These are phyloP conservation scores for Fonsecaea monophora DNA, from an alignment of 2,329 filamentous ascomycete genomes.

Conservation along the genomic window DNA sequence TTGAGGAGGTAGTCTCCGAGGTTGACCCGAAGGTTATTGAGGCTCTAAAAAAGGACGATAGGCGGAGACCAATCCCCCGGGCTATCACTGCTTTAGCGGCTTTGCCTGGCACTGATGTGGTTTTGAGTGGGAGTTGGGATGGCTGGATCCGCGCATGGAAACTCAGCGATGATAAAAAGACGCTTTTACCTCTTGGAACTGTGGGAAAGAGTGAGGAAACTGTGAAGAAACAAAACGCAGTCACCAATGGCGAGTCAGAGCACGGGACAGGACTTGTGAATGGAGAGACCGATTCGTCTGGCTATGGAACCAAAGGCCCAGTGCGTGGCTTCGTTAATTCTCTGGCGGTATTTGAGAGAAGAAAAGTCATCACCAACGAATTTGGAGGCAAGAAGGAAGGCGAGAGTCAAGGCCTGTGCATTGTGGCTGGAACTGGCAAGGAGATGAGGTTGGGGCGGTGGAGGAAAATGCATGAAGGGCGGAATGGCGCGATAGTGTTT, in stretches of 20 bases:
- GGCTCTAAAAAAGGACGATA: conserved; percentile 54
- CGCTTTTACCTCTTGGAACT: conserved; percentile 73
- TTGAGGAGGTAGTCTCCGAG: conserved; percentile 76
- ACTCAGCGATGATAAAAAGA: conserved; percentile 80
- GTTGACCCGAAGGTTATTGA: conserved; percentile 64
- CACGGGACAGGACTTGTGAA: conserved; percentile 17
- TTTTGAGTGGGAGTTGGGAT: conserved; percentile 94
- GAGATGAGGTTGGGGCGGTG: conserved; percentile 86
- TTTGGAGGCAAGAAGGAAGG: conserved; percentile 51
- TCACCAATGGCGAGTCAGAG: conserved; percentile 2
- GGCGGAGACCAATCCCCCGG: conserved; percentile 71
- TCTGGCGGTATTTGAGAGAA: conserved; percentile 83
- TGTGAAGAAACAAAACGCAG: conserved; percentile 25
- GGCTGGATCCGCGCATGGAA: conserved; percentile 86
- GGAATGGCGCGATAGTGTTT: conserved; percentile 87
- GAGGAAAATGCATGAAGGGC: conserved; percentile 67
- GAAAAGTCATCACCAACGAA: conserved; percentile 69
- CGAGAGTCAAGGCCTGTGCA: conserved; percentile 68
- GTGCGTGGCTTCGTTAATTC: conserved; percentile 79
- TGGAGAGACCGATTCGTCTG: conserved; percentile 25
- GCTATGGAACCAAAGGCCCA: conserved; percentile 28
- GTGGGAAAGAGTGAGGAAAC: conserved; percentile 58
- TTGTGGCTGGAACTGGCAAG: conserved; percentile 85
- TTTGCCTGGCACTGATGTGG: conserved; percentile 86
- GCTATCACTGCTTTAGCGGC: conserved; percentile 90